Evolutionary conservation across 2,329 filamentous ascomycete species (phyloP), one percentile per base, ranked within the genome.

Genomic region (Hansfordia pulvinata): DNA sequence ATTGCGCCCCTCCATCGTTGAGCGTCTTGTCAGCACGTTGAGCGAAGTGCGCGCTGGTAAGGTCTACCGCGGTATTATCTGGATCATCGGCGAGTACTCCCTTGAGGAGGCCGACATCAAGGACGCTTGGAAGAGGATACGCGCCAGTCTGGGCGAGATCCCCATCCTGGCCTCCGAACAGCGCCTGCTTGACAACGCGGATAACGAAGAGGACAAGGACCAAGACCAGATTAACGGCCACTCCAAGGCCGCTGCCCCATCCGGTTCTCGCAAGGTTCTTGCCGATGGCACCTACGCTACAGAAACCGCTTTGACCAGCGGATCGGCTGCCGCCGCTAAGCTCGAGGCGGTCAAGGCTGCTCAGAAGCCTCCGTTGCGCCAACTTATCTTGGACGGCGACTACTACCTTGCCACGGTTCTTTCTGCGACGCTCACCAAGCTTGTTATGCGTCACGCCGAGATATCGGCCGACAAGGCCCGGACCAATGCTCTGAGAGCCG

Each of bases 31-130:
- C 6, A 79, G 82, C 10, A 96, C 90, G 2, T 64, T 98, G 23
- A 77, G 77, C 42, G 90, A 98, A 52, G 90, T 98, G 15, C 77
- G 90, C 33, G 86, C 90, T 35, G 90, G 90, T 23, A 98, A 96
- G 61, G 88, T 98, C 10, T 98, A 96, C 53, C 75, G 90, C 30
- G 90, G 90, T 25, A 90, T 92, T 23, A 64, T 98, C 36, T 98
- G 90, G 90, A 93, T 96, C 42, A 76, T 98, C 39, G 90, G 90
- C 49, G 90, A 98, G 54, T 98, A 96, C 52, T 93, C 86, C 17
- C 60, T 93, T 17, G 85, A 94, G 47, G 81, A 90, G 52, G 85
- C 76, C 44, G 86, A 96, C 43, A 96, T 98, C 41, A 73, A 84
- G 38, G 88, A 93, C 45, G 88, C 88, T 0, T 98, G 90, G 90